Conservation (phyloP, 805 yeast genomes). For the Yarrowia phangngaensis region DNA sequence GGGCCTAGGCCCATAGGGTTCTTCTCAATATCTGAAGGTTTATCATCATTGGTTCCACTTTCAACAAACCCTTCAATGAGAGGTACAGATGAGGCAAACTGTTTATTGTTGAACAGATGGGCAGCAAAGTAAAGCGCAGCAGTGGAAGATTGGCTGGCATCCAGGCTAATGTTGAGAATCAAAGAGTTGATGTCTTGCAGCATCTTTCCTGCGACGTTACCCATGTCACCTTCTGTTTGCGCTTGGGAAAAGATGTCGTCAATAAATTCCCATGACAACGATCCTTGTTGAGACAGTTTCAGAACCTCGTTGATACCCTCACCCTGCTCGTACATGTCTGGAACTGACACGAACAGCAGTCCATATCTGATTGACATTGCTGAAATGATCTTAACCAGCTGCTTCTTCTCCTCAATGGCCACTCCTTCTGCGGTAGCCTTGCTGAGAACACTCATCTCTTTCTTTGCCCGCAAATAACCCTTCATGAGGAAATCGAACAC, state of each 20-base stretch:
- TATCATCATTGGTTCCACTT: slow-evolving; percentile 42
- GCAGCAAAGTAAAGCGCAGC: slow-evolving; percentile 49
- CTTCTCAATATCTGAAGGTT: slow-evolving; percentile 55
- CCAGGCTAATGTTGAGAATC: slow-evolving; percentile 7
- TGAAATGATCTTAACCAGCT: neutral
- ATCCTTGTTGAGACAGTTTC: slow-evolving; percentile 6
- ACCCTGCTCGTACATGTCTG: slow-evolving; percentile 24
- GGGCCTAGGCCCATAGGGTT: slow-evolving; percentile 68
- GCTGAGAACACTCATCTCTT: slow-evolving; percentile 2
- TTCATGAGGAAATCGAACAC: slow-evolving; percentile 21
- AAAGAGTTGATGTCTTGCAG: slow-evolving; percentile 9
- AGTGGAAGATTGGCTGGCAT: slow-evolving; percentile 34
- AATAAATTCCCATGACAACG: slow-evolving; percentile 16
- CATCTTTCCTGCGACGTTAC: slow-evolving; percentile 1
- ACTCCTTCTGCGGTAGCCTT: slow-evolving; percentile 1
- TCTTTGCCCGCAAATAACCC: slow-evolving; percentile 8
- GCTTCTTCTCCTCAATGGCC: slow-evolving; percentile 1
- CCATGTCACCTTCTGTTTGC: slow-evolving; percentile 3
- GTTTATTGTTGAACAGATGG: slow-evolving; percentile 54
- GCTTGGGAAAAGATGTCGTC: slow-evolving; percentile 8
- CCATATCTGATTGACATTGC: slow-evolving; percentile 9
- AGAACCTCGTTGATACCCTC: slow-evolving; percentile 4
- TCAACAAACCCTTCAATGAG: slow-evolving; percentile 51
- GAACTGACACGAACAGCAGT: slow-evolving; percentile 1
- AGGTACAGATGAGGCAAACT: slow-evolving; percentile 58